A percentile compares a stretch with the other conserved stretches of the same genome.
Conservation (phyloP, 164 flowering plant genomes). For the Magnolia changhungtana region DNA sequence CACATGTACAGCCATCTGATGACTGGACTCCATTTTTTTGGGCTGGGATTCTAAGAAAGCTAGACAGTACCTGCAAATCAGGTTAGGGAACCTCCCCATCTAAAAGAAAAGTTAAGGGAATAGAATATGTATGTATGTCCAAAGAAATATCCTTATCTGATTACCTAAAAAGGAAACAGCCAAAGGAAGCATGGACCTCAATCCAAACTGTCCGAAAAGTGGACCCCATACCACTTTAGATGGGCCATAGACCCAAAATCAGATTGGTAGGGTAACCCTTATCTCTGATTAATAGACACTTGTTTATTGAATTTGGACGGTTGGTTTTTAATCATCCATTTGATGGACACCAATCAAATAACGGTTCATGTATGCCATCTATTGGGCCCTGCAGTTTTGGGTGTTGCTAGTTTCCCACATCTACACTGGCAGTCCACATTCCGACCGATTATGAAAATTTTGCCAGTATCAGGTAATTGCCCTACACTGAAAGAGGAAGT, state of each 20-base stretch:
- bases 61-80: no score
- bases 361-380: background rate
- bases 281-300: background rate
- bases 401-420: no score
- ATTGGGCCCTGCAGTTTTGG: background rate
- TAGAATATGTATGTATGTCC: no score
- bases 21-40: no score
- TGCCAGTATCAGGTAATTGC: background rate
- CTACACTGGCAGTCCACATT: background rate
- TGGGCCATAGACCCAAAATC: background rate
- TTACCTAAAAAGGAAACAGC: background rate
- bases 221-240: background rate
- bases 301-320: background rate
- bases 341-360: background rate
- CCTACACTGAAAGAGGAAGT: background rate
- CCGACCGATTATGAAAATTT: background rate
- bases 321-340: background rate
- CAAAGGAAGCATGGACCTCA: background rate
- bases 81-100: no score
- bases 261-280: background rate
- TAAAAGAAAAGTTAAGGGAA: no score
- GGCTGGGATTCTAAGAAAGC: no score
- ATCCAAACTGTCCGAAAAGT: background rate
- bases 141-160: background rate
- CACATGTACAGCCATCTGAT: no score